Base-by-base conservation (phyloP, 2,329 filamentous ascomycete genomes). In the Hymenoscyphus albidus region DNA sequence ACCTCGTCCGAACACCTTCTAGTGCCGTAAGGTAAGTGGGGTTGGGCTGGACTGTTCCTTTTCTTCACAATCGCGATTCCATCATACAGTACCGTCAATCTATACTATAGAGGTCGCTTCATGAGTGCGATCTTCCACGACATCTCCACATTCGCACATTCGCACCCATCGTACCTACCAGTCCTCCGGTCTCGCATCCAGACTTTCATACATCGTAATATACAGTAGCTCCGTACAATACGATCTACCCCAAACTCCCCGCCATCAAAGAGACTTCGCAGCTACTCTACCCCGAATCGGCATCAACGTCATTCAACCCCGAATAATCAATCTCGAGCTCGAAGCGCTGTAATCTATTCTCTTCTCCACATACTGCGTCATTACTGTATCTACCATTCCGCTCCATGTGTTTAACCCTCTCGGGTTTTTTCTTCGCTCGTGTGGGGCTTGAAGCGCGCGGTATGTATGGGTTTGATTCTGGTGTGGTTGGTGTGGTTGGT, bases 381-480 rank as follows among this genome's bases (percentile, higher is more conserved):
- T 22, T 22, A 22, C 22, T 22, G 22, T 56, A 57, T 63, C 61
- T 59, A 18, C 64, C 63, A 62, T 63, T 63, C 44, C 16, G 48
- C 59, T 12, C 68, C 66, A 67, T 59, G 62, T 70, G 68, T 48
- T 62, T 32, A 39, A 60, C 22, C 22, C 22, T 22, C 22, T 22
- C 22, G 22, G 22, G 1, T 22, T 42, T 13, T 64, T 62, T 42
- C 59, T 59, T 59, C 31, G 61, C 54, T 59, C 18, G 62, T 56
- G 59, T 63, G 62, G 63, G 64, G 59, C 57, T 67, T 67, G 64
- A 68, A 68, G 68, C 68, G 68, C 68, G 66, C 66, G 66, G 55
- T 58, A 57, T 64, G 22, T 22, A 22, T 22, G 22, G 1, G 22
- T 22, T 22, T 22, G 22, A 22, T 22, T 22, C 22, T 22, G 22